Evolutionary conservation across 805 yeast species (phyloP), one percentile per base, ranked within the genome.

Genomic region (Saccharomycopsis amapae): DNA sequence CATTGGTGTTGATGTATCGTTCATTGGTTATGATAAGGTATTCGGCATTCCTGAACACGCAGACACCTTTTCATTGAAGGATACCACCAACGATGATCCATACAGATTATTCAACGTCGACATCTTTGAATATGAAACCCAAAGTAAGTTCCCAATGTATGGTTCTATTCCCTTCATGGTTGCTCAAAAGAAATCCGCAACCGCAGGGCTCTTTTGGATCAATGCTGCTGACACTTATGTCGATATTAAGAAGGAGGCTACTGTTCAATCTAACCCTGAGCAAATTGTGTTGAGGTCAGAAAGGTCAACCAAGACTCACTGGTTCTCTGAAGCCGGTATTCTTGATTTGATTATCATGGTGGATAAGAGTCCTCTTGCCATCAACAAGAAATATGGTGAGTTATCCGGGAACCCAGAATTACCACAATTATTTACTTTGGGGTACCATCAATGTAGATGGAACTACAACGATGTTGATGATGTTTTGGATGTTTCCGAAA

Each of bases 21-120:
- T 93, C 53, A 58, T 63, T 2, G 79, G 77, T 1, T 81, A 71
- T 54, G 60, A 67, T 4, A 72, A 81, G 56, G 84, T 86, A 1
- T 93, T 76, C 61, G 99, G 99, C n/a, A 83, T 93, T 37, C 97
- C 98, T 0, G 98, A 93, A 62, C 98, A 93, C 58, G 90, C 97
- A 0, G 95, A 86, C 55, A 67, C 82, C 1, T 64, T 93, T 40
- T 70, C 81, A 17, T 67, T 93, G 53, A 78, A 79, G 46, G 90
- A 85, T 53, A 89, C 97, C 0, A 55, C 66, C 0, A 38, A 40
- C 18, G 51, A 57, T 1, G 84, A 81, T 45, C 97, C 97, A 2
- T 93, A 93, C 62, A 72, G 98, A 38, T 67, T 93, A 36, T 93
- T 66, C 69, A 90, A 93, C 56, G 97, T 89, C 24, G 99, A 93